These are phyloP conservation scores for Trypanosoma avium DNA, from an alignment of 208 protist species.

Conservation along the genomic window DNA sequence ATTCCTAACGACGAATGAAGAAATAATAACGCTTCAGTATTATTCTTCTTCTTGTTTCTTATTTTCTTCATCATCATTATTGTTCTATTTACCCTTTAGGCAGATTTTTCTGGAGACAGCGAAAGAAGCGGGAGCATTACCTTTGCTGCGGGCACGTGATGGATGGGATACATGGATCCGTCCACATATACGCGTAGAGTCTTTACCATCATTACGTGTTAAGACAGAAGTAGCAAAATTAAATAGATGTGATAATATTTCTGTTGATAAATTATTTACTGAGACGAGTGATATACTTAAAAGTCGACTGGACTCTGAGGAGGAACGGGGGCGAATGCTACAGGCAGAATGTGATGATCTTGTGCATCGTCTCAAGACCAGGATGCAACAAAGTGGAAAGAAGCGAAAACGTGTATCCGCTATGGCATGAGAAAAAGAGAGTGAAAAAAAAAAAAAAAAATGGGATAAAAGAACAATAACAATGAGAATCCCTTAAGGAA, in stretches of 20 bases:
- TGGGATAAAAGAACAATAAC: neutral
- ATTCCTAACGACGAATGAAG: too few relatives aligned
- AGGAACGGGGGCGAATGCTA: slow-evolving; percentile 38
- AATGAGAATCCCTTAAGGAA: too few relatives aligned
- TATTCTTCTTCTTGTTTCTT: too few relatives aligned
- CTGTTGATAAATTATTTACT: neutral
- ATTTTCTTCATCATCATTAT: too few relatives aligned
- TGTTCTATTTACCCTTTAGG: neutral
- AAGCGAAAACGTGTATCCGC: neutral
- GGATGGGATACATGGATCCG: slow-evolving; percentile 21
- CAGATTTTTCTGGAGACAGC: neutral
- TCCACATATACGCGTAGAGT: slow-evolving; percentile 4
- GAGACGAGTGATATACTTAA: slow-evolving; percentile 4
- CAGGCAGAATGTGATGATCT: slow-evolving; percentile 67
- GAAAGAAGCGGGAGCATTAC: neutral
- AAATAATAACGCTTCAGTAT: too few relatives aligned
- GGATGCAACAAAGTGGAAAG: slow-evolving; percentile 9
- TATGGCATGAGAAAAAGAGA: neutral
- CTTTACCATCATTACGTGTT: neutral
- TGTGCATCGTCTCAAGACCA: slow-evolving; percentile 34
- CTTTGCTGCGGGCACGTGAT: slow-evolving; percentile 4
- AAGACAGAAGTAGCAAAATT: too few relatives aligned
- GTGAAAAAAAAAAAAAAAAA: slow-evolving; percentile 5
- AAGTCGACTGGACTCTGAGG: slow-evolving; percentile 30
- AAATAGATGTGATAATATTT: too few relatives aligned